Evolutionary conservation across 2,329 filamentous ascomycete species (phyloP).

Genomic region (Knufia fluminis): DNA sequence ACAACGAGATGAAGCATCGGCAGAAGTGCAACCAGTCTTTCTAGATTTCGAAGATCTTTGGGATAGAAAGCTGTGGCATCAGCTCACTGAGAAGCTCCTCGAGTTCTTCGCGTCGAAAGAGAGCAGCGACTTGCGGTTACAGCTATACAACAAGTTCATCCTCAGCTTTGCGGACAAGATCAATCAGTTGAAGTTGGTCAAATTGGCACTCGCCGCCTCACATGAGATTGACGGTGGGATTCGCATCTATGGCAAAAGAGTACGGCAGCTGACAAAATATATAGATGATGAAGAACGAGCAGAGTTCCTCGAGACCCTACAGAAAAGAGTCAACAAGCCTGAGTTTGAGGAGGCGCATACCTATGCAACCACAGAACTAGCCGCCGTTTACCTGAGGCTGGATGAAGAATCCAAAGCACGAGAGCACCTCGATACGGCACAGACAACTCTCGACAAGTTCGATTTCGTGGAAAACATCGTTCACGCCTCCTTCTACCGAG

Average conservation of each 20-base stretch:
- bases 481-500: constrained; percentile 91
- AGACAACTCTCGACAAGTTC: constrained; percentile 80
- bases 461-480: constrained; percentile 93
- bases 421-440: constrained; percentile 76
- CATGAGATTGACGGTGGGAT: constrained; percentile 65
- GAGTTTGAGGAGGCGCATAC: constrained; percentile 93
- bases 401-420: constrained; percentile 72
- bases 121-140: constrained; percentile 74
- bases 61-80: constrained; percentile 99
- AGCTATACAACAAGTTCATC: constrained; percentile 90
- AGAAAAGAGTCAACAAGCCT: constrained; percentile 81
- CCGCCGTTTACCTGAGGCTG: constrained; percentile 74
- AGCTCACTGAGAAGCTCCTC: constrained; percentile 82
- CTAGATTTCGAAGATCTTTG: constrained; percentile 91
- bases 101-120: constrained; percentile 76
- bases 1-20: constrained; percentile 77
- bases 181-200: constrained; percentile 95
- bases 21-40: constrained; percentile 78
- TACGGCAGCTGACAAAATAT: background rate
- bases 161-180: constrained; percentile 96
- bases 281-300: constrained; percentile 80
- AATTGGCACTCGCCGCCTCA: constrained; percentile 77
- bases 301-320: constrained; percentile 71
- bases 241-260: constrained; percentile 12
- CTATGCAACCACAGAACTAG: constrained; percentile 83